Conservation (phyloP, 78 protist species). For the Protostelium mycophagum region DNA sequence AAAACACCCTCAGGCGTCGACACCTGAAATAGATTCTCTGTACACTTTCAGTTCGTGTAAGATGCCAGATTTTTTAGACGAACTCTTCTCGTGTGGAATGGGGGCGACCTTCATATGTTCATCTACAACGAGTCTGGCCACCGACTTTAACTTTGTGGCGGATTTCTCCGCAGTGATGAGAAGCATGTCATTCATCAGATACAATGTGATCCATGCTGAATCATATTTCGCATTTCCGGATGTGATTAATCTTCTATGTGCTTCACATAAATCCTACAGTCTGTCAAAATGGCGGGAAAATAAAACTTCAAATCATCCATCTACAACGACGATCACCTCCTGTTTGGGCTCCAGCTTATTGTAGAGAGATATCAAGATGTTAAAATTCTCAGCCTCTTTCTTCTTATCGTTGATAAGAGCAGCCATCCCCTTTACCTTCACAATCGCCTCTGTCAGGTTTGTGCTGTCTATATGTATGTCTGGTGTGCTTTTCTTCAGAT, state of each 20-base stretch:
- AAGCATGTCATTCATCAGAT: not conserved
- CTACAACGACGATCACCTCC: not conserved
- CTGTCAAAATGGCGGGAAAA: no score
- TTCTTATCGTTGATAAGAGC: not conserved
- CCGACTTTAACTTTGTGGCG: not conserved
- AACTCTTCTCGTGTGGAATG: not conserved
- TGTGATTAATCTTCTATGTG: not conserved
- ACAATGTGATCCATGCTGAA: not conserved
- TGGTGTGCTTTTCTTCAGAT: not conserved
- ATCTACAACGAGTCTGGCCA: not conserved
- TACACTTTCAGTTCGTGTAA: not conserved
- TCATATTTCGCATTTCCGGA: not conserved
- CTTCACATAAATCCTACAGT: not conserved
- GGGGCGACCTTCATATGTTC: not conserved
- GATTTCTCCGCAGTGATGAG: not conserved
- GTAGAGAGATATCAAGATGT: not conserved
- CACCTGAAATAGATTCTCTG: not conserved
- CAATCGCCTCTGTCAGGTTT: not conserved
- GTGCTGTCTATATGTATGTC: not conserved
- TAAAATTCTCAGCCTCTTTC: not conserved
- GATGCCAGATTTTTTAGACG: not conserved
- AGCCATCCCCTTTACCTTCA: not conserved
- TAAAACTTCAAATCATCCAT: not conserved
- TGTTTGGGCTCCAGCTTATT: not conserved
- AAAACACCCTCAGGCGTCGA: not conserved